Percentiles rank a stretch among this genome's conserved stretches.
Conservation (phyloP, 2,329 filamentous ascomycete genomes). For the Blastomyces emzantsi region DNA sequence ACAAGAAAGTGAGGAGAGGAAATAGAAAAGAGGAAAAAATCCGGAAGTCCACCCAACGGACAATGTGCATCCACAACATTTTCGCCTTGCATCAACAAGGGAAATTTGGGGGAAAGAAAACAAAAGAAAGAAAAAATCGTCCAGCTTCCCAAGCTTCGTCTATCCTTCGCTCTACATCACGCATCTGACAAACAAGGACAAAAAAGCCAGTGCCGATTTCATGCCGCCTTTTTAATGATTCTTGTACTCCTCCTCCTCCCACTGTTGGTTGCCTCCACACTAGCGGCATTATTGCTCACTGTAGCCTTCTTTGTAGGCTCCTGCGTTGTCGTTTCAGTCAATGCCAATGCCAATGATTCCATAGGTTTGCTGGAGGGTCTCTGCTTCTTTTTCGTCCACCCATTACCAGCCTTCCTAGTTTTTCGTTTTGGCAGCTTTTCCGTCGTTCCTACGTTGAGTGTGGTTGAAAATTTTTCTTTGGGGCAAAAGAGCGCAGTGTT, state of each 20-base stretch:
- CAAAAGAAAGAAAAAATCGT: background rate
- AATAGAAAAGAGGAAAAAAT: background rate
- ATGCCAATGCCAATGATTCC: background rate
- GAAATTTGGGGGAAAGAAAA: background rate
- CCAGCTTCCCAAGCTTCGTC: too few relatives aligned
- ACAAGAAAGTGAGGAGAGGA: background rate
- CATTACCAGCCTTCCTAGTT: background rate
- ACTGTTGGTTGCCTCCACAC: background rate
- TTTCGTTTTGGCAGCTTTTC: background rate
- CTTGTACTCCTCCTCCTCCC: background rate
- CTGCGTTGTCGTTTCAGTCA: background rate
- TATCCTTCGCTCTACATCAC: background rate
- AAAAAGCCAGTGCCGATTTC: background rate
- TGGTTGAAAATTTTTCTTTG: too few relatives aligned
- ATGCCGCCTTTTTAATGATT: background rate
- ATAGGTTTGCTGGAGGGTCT: background rate
- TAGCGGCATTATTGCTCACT: background rate
- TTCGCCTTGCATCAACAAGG: background rate
- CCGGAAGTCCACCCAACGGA: background rate
- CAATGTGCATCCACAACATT: background rate
- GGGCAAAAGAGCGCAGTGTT: background rate
- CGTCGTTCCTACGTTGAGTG: background rate
- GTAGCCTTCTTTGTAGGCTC: background rate
- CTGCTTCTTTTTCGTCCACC: slow-evolving; percentile 2
- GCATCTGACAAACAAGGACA: background rate